These are phyloP conservation scores for Oenanthe javanica DNA, from an alignment of 140 eudicot genomes.

Conservation along the genomic window DNA sequence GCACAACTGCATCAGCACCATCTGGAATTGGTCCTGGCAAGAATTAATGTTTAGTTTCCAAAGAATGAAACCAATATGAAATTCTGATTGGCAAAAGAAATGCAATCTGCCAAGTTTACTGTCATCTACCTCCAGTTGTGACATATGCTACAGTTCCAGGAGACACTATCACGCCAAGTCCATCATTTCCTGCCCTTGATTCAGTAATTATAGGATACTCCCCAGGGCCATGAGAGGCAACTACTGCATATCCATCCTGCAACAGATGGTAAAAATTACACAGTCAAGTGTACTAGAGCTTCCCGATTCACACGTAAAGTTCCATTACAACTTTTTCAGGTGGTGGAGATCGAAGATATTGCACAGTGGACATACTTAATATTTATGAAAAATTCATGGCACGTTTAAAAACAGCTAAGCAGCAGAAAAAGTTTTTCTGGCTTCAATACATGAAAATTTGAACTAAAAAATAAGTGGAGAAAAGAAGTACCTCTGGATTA, in stretches of 20 bases:
- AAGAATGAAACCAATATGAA: background rate
- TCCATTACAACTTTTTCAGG: background rate
- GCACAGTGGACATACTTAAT: background rate
- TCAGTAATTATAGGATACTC: slow-evolving; percentile 81
- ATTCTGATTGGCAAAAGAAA: background rate
- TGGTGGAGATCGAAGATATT: background rate
- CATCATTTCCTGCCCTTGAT: slow-evolving; percentile 94
- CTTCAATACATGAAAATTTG: background rate
- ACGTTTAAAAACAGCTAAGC: background rate
- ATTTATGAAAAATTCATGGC: background rate
- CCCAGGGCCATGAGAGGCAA: slow-evolving; percentile 93
- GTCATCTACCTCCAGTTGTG: slow-evolving; percentile 78
- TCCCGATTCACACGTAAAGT: background rate
- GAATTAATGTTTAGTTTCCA: slow-evolving; percentile 2
- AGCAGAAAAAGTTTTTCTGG: background rate
- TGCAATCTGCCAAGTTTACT: background rate
- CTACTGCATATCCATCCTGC: slow-evolving; percentile 94
- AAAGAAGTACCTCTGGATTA: too few relatives aligned
- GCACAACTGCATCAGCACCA: slow-evolving; percentile 96
- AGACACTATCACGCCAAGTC: slow-evolving; percentile 54
- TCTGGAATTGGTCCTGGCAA: slow-evolving; percentile 80
- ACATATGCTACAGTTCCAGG: slow-evolving; percentile 94
- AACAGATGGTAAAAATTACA: background rate
- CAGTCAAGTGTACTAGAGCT: background rate
- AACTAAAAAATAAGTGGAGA: too few relatives aligned